phyloP scores from a whole-genome alignment of 208 protist genomes.

The Leishmania amazonensis region DNA sequence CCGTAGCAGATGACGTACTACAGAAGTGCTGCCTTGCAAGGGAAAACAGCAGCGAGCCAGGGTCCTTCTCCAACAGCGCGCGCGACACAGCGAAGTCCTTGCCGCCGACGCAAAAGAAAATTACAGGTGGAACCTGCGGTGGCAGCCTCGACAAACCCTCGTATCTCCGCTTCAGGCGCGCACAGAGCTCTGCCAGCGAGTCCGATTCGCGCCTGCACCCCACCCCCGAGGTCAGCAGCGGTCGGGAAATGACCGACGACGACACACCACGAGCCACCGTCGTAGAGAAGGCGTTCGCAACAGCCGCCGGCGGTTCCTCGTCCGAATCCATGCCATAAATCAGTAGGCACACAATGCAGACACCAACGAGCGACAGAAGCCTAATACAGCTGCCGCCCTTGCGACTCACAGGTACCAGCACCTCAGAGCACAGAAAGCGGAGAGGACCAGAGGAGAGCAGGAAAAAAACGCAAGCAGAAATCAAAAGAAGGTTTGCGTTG shows the following conservation, averaged over 20 bases:
- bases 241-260: background rate
- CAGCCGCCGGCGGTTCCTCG: slow-evolving; percentile 23
- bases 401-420: background rate
- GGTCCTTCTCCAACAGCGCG: slow-evolving; percentile 49
- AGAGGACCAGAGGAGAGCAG: background rate
- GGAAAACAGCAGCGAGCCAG: slow-evolving; percentile 66
- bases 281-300: background rate
- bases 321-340: slow-evolving; percentile 12
- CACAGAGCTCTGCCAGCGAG: slow-evolving; percentile 9
- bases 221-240: background rate
- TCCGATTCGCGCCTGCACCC: slow-evolving; percentile 1
- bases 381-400: background rate
- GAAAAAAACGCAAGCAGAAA: slow-evolving; percentile 8
- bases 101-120: slow-evolving; percentile 53
- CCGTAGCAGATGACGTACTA: background rate
- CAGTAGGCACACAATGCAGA: background rate
- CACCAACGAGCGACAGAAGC: background rate
- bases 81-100: slow-evolving; percentile 44
- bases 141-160: slow-evolving; percentile 34
- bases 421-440: background rate
- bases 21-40: slow-evolving; percentile 43
- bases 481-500: background rate
- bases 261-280: background rate
- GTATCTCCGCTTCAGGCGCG: slow-evolving; percentile 16
- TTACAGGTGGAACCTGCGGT: slow-evolving; percentile 43